These are phyloP conservation scores for Monosporozyma solicola DNA, from an alignment of 805 yeast genomes.

Conservation along the genomic window DNA sequence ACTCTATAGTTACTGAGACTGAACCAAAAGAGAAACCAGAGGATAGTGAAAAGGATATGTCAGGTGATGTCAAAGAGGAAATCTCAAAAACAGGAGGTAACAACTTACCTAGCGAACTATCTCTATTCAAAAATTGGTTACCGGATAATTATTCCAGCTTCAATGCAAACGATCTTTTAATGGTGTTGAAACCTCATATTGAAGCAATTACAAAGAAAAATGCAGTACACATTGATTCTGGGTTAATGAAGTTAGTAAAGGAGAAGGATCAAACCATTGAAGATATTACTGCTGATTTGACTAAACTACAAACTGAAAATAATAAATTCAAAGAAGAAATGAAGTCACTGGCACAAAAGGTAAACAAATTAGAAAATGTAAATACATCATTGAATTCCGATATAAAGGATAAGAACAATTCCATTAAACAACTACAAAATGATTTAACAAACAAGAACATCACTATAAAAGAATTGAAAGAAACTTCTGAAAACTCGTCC, in stretches of 20 bases:
- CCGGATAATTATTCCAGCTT: background rate
- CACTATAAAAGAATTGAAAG: constrained; percentile 19
- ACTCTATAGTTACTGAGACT: background rate
- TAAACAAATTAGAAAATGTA: constrained; percentile 11
- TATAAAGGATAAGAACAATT: background rate
- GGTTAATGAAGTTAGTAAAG: constrained; percentile 19
- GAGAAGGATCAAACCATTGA: constrained; percentile 48
- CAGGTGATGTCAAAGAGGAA: background rate
- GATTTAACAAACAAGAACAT: constrained; percentile 21
- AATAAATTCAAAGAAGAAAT: background rate
- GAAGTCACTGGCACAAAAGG: constrained; percentile 5
- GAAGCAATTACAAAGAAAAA: background rate
- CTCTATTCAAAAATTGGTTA: background rate
- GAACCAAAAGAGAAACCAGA: background rate
- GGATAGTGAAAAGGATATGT: background rate
- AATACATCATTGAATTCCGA: background rate
- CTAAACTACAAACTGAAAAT: background rate
- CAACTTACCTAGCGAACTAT: background rate
- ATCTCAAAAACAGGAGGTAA: background rate
- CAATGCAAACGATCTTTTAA: constrained; percentile 2
- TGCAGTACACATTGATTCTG: constrained; percentile 10
- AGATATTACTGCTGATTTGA: constrained; percentile 30
- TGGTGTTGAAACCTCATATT: constrained; percentile 8
- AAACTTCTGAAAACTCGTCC: constrained; percentile 2
- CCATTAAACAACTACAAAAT: constrained; percentile 16